A percentile compares a stretch with the other conserved stretches of the same genome.
phyloP scores from a whole-genome alignment of 768 basidiomycete species.

The Phaeotremella skinneri region DNA sequence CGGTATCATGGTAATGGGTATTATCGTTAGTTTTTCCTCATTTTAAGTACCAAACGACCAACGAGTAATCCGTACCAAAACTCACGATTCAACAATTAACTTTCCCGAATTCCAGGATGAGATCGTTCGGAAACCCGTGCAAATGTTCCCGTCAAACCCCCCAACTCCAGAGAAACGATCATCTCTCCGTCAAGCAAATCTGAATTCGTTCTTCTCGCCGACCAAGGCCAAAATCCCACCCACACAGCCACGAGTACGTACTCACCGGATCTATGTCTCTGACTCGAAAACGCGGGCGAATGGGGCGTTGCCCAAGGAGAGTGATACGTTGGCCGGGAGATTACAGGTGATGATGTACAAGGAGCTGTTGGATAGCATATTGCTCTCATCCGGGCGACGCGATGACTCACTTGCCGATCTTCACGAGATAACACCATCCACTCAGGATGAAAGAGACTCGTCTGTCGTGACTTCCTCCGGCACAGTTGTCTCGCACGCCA shows the following conservation, averaged over 20 bases:
- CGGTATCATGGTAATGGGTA: conserved; percentile 64
- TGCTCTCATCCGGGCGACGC: conserved; percentile 16
- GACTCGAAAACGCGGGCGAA: conserved; percentile 52
- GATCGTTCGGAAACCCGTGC: conserved; percentile 41
- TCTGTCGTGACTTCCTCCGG: not conserved
- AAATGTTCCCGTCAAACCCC: not conserved
- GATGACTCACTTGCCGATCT: conserved; percentile 1
- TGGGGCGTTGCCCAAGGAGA: conserved; percentile 45
- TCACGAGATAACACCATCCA: not conserved
- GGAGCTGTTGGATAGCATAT: conserved; percentile 48
- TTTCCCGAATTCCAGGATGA: conserved; percentile 53
- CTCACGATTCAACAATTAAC: no score
- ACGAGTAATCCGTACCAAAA: no score
- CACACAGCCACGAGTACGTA: conserved; percentile 9
- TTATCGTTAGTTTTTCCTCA: conserved; percentile 67
- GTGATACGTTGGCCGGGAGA: conserved; percentile 46
- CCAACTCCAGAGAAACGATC: conserved; percentile 4
- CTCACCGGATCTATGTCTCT: conserved; percentile 47
- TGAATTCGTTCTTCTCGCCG: conserved; percentile 33
- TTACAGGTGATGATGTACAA: conserved; percentile 53
- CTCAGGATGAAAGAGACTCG: not conserved
- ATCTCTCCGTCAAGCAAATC: conserved; percentile 26
- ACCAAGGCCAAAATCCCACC: conserved; percentile 15
- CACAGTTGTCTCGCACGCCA: no score
- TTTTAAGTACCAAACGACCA: no score